Conservation (phyloP, 805 yeast genomes). For the Grigorovia jiainica region DNA sequence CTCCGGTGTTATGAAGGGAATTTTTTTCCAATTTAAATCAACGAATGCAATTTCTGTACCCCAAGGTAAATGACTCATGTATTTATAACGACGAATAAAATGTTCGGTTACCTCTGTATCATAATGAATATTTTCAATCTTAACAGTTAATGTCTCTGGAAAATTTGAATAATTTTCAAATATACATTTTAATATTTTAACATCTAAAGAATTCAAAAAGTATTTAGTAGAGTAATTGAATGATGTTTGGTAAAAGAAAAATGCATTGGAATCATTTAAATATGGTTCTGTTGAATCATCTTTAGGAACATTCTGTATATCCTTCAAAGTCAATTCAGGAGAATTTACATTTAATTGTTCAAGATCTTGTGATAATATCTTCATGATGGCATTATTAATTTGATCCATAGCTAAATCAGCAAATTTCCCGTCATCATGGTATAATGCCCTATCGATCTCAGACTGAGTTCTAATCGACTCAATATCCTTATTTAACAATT, state of each 20-base stretch:
- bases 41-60: constrained; percentile 79
- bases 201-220: constrained; percentile 71
- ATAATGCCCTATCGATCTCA: constrained; percentile 50
- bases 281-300: constrained; percentile 3
- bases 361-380: constrained; percentile 23
- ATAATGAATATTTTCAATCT: constrained; percentile 59
- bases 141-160: constrained; percentile 55
- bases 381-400: constrained; percentile 39
- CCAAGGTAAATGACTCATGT: constrained; percentile 69
- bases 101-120: constrained; percentile 57
- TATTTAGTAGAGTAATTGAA: constrained; percentile 57
- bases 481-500: constrained; percentile 54
- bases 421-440: constrained; percentile 49
- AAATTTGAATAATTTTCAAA: constrained; percentile 55
- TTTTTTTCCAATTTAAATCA: constrained; percentile 72
- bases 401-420: constrained; percentile 45
- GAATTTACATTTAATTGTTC: constrained; percentile 1
- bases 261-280: constrained; percentile 37
- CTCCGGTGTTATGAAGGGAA: constrained; percentile 35
- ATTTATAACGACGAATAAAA: constrained; percentile 53
- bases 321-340: constrained; percentile 5
- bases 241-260: constrained; percentile 69
- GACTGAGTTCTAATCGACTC: constrained; percentile 39
- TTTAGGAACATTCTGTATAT: neutral
- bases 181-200: constrained; percentile 55